These are phyloP conservation scores for Chaetomium strumarium DNA, from an alignment of 2,329 filamentous ascomycete genomes.

Conservation along the genomic window DNA sequence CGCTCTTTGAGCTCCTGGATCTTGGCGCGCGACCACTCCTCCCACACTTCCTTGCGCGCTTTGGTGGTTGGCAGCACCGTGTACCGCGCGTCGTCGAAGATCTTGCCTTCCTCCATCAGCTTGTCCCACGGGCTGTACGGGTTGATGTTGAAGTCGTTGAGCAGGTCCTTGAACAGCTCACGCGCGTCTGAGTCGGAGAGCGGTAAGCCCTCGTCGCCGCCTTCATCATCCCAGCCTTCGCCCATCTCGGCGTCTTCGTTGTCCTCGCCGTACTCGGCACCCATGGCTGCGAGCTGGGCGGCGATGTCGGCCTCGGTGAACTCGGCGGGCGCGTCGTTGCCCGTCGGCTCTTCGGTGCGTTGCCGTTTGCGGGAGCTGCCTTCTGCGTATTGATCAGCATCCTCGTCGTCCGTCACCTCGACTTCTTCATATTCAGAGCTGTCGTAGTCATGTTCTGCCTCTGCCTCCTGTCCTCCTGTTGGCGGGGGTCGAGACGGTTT, in stretches of 20 bases:
- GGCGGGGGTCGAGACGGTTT: constrained; percentile 17
- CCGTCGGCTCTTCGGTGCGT: constrained; percentile 37
- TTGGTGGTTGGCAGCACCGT: constrained; percentile 77
- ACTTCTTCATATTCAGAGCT: constrained; percentile 74
- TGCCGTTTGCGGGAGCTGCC: constrained; percentile 44
- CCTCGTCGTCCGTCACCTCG: constrained; percentile 59
- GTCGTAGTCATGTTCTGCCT: constrained; percentile 39
- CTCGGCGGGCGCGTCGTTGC: constrained; percentile 55
- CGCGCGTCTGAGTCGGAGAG: constrained; percentile 71
- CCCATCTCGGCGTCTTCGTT: constrained; percentile 63
- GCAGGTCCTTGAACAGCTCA: constrained; percentile 75
- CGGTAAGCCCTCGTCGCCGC: constrained; percentile 61
- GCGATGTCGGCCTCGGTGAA: constrained; percentile 94
- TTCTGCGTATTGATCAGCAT: constrained; percentile 50
- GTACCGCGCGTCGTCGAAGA: constrained; percentile 84
- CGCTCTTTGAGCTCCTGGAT: constrained; percentile 67
- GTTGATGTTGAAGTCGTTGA: constrained; percentile 75
- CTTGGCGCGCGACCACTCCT: constrained; percentile 73
- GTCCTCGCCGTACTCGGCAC: constrained; percentile 73
- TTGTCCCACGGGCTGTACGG: constrained; percentile 92
- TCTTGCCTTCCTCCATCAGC: constrained; percentile 71
- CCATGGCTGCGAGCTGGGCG: constrained; percentile 85
- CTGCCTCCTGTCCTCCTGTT: constrained; percentile 31
- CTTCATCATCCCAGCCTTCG: constrained; percentile 63
- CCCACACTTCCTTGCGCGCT: constrained; percentile 73